Percentiles rank a stretch among this genome's conserved stretches.
Evolutionary conservation across 805 yeast species (phyloP).

Genomic region (Wickerhamiella hasegawae): DNA sequence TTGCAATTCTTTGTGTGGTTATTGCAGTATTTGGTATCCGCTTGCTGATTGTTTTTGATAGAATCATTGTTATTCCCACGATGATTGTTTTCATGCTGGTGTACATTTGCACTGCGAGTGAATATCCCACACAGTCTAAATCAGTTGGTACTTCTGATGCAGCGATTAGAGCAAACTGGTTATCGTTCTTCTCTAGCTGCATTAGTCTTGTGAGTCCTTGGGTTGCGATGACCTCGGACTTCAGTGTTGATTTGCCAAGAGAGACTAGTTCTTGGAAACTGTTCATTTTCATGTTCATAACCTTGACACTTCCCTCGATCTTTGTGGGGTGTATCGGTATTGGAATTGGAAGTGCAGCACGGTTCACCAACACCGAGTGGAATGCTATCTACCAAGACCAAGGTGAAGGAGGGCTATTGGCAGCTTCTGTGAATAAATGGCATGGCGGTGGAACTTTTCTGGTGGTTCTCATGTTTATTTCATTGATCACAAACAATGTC

Average conservation of each 20-base stretch:
- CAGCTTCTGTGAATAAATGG: constrained; percentile 36
- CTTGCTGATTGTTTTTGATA: constrained; percentile 48
- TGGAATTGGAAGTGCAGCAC: constrained; percentile 60
- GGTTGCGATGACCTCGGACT: constrained; percentile 87
- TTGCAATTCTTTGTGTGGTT: constrained; percentile 46
- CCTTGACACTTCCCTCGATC: constrained; percentile 50
- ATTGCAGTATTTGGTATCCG: constrained; percentile 69
- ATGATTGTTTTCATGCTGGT: constrained; percentile 47
- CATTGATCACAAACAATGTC: constrained; percentile 80
- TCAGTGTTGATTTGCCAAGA: constrained; percentile 72
- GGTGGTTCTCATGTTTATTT: constrained; percentile 67
- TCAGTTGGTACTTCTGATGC: background rate
- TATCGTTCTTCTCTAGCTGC: constrained; percentile 59
- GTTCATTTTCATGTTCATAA: constrained; percentile 46
- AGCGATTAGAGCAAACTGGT: constrained; percentile 42
- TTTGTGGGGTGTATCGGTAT: constrained; percentile 75
- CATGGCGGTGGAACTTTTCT: constrained; percentile 86
- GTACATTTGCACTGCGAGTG: constrained; percentile 33
- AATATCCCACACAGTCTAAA: constrained; percentile 5
- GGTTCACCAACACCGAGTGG: constrained; percentile 27
- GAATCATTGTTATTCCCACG: constrained; percentile 51
- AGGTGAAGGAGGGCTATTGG: constrained; percentile 62
- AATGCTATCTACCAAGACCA: constrained; percentile 32
- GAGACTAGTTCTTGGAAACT: constrained; percentile 41
- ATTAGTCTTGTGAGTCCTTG: constrained; percentile 90